Evolutionary conservation across 805 yeast species (phyloP), one percentile per base, ranked within the genome.

Genomic region (Kluyveromyces aestuarii): DNA sequence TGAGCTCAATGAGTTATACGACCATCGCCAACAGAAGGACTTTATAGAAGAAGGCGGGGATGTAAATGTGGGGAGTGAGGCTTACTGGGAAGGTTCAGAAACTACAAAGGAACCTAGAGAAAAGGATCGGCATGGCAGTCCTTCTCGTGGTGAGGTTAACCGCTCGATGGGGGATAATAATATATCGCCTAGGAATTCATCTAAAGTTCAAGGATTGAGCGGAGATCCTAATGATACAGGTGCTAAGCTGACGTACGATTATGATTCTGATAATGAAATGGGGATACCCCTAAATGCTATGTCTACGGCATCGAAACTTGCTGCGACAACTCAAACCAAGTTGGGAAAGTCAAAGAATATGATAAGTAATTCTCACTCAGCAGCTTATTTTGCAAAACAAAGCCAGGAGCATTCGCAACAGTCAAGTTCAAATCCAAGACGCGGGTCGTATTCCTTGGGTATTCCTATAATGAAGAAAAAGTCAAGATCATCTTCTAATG

Each of bases 11-110:
- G 73, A 64, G 46, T 59, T 75, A 36, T 65, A 73, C 52, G 80
- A 75, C 56, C 80, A 75, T 55, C 70, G 80, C 50, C 67, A 70
- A 55, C 78, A 75, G 53, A 69, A 74, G 4, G 74, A 71, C 50
- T 60, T 72, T 25, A 49, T 69, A 19, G 72, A 73, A 2, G 35
- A 30, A 13, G 35, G 14, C 58, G 67, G 13, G 66, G 72, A 50
- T 57, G 52, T 30, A 30, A 8, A 11, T 3, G 35, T 8, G 7
- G 35, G 8, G 35, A 10, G 14, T 7, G 8, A 30, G 35, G 14
- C 35, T 10, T 13, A 30, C 14, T 30, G 35, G 35, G 14, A 30
- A 30, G 14, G 35, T 13, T 13, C 11, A 2, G 35, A 30, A 13
- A 13, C 11, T 11, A 13, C 8, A 13, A 30, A 13, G 8, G 14